A percentile compares a stretch with the other conserved stretches of the same genome.
These are phyloP conservation scores for Podaxis sp. DNA, from an alignment of 768 basidiomycete genomes.

Conservation along the genomic window DNA sequence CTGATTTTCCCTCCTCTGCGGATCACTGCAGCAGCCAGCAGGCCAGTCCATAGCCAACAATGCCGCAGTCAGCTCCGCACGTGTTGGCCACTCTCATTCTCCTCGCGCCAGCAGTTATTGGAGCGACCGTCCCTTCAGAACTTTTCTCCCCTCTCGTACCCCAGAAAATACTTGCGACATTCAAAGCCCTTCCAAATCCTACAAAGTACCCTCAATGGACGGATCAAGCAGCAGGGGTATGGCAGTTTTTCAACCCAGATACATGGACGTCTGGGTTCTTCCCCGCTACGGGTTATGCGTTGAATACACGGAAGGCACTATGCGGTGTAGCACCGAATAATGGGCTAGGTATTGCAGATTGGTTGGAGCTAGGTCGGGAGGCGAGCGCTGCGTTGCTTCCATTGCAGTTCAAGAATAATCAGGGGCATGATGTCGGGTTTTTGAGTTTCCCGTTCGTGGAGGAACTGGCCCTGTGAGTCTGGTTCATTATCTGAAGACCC, in stretches of 20 bases:
- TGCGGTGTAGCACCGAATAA: slow-evolving; percentile 42
- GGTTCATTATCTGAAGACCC: neutral
- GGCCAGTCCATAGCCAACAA: neutral
- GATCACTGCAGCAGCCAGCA: neutral
- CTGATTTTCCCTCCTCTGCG: neutral
- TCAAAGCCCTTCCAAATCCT: slow-evolving; percentile 42
- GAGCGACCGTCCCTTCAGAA: slow-evolving; percentile 36
- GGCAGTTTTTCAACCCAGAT: slow-evolving; percentile 54
- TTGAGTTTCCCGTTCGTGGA: slow-evolving; percentile 68
- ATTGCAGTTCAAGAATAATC: slow-evolving; percentile 43
- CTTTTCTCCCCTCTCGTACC: slow-evolving; percentile 62
- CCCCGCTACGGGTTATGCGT: slow-evolving; percentile 57
- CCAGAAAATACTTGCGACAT: slow-evolving; percentile 58
- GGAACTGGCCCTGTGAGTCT: slow-evolving; percentile 56
- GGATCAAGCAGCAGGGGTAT: slow-evolving; percentile 41
- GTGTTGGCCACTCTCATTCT: slow-evolving; percentile 3
- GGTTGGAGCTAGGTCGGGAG: slow-evolving; percentile 52
- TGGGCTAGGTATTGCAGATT: slow-evolving; percentile 45
- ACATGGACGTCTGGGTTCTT: slow-evolving; percentile 74
- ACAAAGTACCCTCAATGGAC: slow-evolving; percentile 64
- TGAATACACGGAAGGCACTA: slow-evolving; percentile 51
- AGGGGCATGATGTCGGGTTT: slow-evolving; percentile 73
- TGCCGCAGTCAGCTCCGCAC: neutral
- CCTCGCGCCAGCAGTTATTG: slow-evolving; percentile 10
- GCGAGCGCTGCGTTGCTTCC: slow-evolving; percentile 53